A percentile compares a stretch with the other conserved stretches of the same genome.
phyloP scores from a whole-genome alignment of 768 basidiomycete genomes.

The Tulasnella sp. region DNA sequence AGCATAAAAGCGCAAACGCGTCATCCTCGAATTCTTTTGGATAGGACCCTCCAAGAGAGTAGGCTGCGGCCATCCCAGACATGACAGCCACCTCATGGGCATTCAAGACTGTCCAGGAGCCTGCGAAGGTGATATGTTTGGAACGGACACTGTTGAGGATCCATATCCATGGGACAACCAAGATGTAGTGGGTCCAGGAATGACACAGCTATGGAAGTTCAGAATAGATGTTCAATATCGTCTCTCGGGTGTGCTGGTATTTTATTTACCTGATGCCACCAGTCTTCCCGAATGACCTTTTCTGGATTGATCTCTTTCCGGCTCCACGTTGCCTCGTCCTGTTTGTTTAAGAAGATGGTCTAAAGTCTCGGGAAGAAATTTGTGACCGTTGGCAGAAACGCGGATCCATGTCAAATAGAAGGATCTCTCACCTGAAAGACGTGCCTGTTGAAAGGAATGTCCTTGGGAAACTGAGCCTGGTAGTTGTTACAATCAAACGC shows the following conservation, averaged over 20 bases:
- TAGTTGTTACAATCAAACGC: constrained; percentile 34
- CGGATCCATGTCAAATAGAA: not conserved
- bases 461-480: constrained; percentile 30
- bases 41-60: constrained; percentile 30
- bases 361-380: not conserved
- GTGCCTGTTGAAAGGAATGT: constrained; percentile 12
- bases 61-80: constrained; percentile 32
- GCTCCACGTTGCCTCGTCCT: constrained; percentile 15
- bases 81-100: constrained; percentile 34
- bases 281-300: constrained; percentile 16
- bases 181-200: constrained; percentile 25
- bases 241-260: not conserved
- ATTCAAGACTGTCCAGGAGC: constrained; percentile 29
- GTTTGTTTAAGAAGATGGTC: constrained; percentile 18
- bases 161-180: constrained; percentile 25
- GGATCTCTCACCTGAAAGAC: constrained; percentile 14
- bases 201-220: not conserved
- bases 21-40: constrained; percentile 28
- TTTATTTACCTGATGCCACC: constrained; percentile 17
- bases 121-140: constrained; percentile 23
- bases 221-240: too few relatives aligned
- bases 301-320: constrained; percentile 7
- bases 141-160: not conserved
- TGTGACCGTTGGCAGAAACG: not conserved
- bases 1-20: not conserved